phyloP scores from a whole-genome alignment of 805 yeast genomes.

The Metschnikowia hibisci region DNA sequence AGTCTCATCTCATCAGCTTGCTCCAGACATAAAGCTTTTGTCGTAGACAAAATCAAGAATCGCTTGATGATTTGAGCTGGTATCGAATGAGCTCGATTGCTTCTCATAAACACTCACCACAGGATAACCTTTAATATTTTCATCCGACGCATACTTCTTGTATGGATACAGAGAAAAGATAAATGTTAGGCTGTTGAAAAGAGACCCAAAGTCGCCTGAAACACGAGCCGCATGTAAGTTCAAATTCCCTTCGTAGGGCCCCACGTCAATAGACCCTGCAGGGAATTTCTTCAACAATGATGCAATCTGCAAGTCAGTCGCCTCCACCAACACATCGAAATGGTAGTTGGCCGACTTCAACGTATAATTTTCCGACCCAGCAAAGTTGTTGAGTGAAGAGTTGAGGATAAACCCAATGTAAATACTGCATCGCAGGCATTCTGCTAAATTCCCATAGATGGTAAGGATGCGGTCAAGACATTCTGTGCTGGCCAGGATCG shows the following conservation, averaged over 20 bases:
- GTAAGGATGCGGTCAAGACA: slow-evolving; percentile 29
- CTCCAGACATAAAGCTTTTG: background rate
- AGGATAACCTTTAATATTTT: slow-evolving; percentile 9
- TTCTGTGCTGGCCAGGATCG: slow-evolving; percentile 1
- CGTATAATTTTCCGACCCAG: slow-evolving; percentile 23
- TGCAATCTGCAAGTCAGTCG: slow-evolving; percentile 5
- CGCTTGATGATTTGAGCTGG: slow-evolving; percentile 3
- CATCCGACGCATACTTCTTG: slow-evolving; percentile 8
- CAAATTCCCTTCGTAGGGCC: slow-evolving; percentile 9
- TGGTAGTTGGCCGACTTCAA: slow-evolving; percentile 32
- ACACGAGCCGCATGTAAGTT: slow-evolving; percentile 10
- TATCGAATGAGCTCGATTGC: background rate
- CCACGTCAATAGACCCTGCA: slow-evolving; percentile 6
- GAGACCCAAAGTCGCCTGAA: slow-evolving; percentile 12
- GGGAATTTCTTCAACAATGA: slow-evolving; percentile 4
- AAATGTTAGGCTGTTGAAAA: slow-evolving; percentile 11
- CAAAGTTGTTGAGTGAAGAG: slow-evolving; percentile 26
- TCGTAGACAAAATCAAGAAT: slow-evolving; percentile 9
- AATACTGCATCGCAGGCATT: slow-evolving; percentile 23
- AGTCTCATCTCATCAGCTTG: background rate
- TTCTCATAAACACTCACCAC: slow-evolving; percentile 12
- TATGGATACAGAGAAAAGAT: slow-evolving; percentile 5
- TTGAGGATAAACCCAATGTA: slow-evolving; percentile 25
- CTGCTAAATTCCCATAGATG: slow-evolving; percentile 24
- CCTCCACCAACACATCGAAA: slow-evolving; percentile 13